Evolutionary conservation across 768 basidiomycete species (phyloP), one percentile per base, ranked within the genome.

Genomic region (Rhizopogon vinicolor): DNA sequence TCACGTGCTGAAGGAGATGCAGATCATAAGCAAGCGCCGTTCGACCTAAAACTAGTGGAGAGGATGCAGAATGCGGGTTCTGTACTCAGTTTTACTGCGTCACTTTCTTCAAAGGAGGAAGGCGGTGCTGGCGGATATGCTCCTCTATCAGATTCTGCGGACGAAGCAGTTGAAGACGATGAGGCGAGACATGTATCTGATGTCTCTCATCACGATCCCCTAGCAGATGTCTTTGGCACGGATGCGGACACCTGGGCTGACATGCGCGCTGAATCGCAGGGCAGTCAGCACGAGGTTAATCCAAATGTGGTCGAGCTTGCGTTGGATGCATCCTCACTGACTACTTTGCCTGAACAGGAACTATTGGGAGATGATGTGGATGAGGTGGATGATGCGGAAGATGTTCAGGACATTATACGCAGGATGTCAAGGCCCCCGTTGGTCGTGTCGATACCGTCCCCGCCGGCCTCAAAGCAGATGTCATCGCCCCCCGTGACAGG

Each of bases 211-310:
- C 67, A 63, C 54, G 83, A 87, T 64, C 83, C 83, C 19, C 72
- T 86, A 28, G 74, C 68, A 8, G 84, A 86, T 59, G 76, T 86
- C 7, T 87, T 86, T 69, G 84, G 85, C 44, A 76, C 77, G n/a
- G 86, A 86, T 65, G 80, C 74, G 58, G 80, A 85, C 59, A 78
- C 80, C 1, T 86, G 85, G 85, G 72, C 74, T 55, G 80, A 81
- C 50, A 74, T 87, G 48, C 81, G 65, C 51, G 63, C 72, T 41
- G 68, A 76, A 55, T 65, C 63, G 29, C 68, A 62, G 57, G 58
- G 56, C 55, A 42, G 53, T 52, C 62, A 60, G 68, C 56, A 62
- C 68, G 60, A 56, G 58, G 44, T 55, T 35, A 74, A 81, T 62
- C 78, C 79, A 1, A 76, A 84, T 58, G 66, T 82, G 41, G 77